Evolutionary conservation across 176 grass and related monocot genomes (phyloP), one percentile per base, ranked within the genome.

Genomic region (Avena sativa): DNA sequence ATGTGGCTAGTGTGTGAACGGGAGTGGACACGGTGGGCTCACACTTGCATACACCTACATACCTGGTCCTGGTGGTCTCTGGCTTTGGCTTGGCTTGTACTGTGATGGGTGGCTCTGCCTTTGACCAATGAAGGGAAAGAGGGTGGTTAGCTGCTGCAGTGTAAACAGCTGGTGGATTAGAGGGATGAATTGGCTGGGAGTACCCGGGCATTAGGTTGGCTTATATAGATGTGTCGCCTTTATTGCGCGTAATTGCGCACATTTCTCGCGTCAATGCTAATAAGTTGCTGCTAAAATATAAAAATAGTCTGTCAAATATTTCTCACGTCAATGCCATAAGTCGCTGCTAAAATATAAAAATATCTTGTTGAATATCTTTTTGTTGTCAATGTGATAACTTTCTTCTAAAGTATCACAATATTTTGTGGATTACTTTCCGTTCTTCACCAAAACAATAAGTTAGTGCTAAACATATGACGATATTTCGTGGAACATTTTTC

Each of bases 81-180:
- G 19, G 32, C 48, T 40, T 30, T 80, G 79, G 79, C 15, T 66
- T 56, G 80, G 30, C 48, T 82, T 82, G 66, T 71, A 71, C 65
- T 57, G 66, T 55, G 81, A 57, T 56, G 81, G 81, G 32, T 57
- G 81, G 81, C 26, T n/a, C 12, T 58, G 81, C 51, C 61, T 83
- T 83, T 83, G 81, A 83, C 81, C 51, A 72, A 50, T 8, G 64
- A 68, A 66, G 44, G 47, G 62, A 67, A 34, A 28, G 65, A 71
- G 65, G 15, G 81, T 56, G 49, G 63, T 69, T 81, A 71, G 80
- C 81, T 43, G 20, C 32, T 56, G 48, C 80, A 10, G 80, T 15
- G 80, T 70, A 83, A 53, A 71, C 65, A 71, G 80, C 80, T 83
- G 49, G 65, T 83, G 65, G 80, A 82, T 55, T 69, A 82, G 80